These are phyloP conservation scores for Terana coerulea DNA, from an alignment of 768 basidiomycete species.

Conservation along the genomic window DNA sequence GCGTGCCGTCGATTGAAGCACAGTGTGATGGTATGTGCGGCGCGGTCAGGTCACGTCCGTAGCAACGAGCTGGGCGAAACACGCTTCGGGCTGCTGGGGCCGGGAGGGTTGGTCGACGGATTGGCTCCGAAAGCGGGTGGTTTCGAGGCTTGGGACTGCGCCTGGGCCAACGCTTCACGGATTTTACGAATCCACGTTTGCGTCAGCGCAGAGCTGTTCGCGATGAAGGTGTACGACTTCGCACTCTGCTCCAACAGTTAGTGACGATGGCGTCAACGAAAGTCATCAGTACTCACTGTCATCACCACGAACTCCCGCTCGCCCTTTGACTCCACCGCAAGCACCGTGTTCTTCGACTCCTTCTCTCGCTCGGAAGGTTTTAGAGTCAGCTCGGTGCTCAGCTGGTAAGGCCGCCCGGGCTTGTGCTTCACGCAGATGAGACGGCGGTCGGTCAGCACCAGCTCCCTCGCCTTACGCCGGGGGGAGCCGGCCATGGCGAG, in stretches of 20 bases:
- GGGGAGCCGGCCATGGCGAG: slow-evolving; percentile 47
- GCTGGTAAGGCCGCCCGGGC: slow-evolving; percentile 32
- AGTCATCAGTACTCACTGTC: slow-evolving; percentile 43
- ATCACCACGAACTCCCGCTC: slow-evolving; percentile 58
- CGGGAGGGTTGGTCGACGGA: not conserved
- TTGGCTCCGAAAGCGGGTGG: not conserved
- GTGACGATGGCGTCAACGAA: not conserved
- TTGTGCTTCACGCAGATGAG: slow-evolving; percentile 54
- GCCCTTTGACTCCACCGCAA: slow-evolving; percentile 47
- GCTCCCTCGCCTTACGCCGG: slow-evolving; percentile 47
- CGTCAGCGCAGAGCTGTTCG: slow-evolving; percentile 23
- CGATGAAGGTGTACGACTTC: slow-evolving; percentile 33
- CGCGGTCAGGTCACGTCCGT: slow-evolving; percentile 5
- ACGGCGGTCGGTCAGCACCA: slow-evolving; percentile 54
- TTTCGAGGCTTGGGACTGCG: slow-evolving; percentile 1
- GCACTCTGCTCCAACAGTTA: slow-evolving; percentile 34
- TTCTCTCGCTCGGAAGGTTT: slow-evolving; percentile 44
- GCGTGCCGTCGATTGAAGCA: not conserved
- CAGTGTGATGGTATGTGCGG: not conserved
- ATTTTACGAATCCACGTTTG: slow-evolving; percentile 30
- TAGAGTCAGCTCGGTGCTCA: slow-evolving; percentile 53
- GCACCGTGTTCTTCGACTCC: slow-evolving; percentile 41
- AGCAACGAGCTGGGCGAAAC: not conserved
- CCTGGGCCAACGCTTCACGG: slow-evolving; percentile 22
- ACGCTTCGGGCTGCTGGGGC: not conserved